Evolutionary conservation across 169 alveolate species (phyloP).

Genomic region (Plasmodium coatneyi): DNA sequence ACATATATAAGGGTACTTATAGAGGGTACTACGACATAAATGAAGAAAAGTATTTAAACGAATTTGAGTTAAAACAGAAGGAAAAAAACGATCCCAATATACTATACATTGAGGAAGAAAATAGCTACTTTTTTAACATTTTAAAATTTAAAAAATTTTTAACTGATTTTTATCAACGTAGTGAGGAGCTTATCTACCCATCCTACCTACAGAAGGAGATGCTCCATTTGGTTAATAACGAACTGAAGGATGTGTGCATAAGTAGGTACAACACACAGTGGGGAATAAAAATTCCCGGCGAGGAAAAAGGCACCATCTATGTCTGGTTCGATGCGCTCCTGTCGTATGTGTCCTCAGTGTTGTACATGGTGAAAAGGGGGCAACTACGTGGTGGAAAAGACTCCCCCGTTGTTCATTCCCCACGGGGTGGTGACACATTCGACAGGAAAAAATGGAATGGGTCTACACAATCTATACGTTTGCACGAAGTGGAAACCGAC

Average conservation of each 20-base stretch:
- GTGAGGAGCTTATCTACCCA: conserved; percentile 72
- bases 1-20: conserved; percentile 82
- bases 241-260: conserved; percentile 79
- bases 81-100: conserved; percentile 73
- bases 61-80: conserved; percentile 15
- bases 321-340: conserved; percentile 94
- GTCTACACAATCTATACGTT: background rate
- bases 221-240: conserved; percentile 29
- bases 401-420: background rate
- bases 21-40: conserved; percentile 80
- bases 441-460: background rate
- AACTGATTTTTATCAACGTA: conserved; percentile 59
- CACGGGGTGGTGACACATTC: background rate
- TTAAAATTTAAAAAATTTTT: conserved; percentile 73
- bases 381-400: background rate
- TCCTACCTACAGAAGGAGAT: conserved; percentile 62
- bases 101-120: conserved; percentile 78
- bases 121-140: conserved; percentile 81
- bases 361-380: conserved; percentile 5
- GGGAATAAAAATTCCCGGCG: conserved; percentile 81
- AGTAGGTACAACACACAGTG: conserved; percentile 80
- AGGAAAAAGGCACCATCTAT: conserved; percentile 85
- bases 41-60: conserved; percentile 76
- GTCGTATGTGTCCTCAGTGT: conserved; percentile 85
- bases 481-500: background rate